These are phyloP conservation scores for Sarocladium strictum DNA, from an alignment of 2,329 filamentous ascomycete species.

Conservation along the genomic window DNA sequence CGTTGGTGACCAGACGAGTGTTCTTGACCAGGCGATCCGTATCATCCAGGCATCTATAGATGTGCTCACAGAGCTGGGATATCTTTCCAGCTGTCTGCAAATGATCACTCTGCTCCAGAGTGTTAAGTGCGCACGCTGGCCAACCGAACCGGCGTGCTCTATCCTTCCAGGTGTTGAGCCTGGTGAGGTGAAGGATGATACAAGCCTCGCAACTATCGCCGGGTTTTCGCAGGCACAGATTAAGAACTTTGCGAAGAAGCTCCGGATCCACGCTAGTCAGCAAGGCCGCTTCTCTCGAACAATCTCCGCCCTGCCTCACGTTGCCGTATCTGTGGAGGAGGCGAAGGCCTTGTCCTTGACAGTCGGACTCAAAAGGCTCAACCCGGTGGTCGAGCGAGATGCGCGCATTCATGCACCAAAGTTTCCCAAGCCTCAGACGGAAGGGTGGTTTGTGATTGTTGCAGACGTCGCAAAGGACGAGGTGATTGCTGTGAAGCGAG, in stretches of 20 bases:
- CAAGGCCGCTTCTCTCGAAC: constrained; percentile 50
- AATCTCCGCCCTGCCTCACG: constrained; percentile 60
- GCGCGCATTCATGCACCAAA: constrained; percentile 77
- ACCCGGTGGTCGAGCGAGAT: constrained; percentile 58
- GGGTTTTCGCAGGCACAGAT: constrained; percentile 27
- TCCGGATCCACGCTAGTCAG: constrained; percentile 41
- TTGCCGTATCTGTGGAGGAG: constrained; percentile 56
- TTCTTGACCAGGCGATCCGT: constrained; percentile 93
- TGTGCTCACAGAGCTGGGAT: constrained; percentile 83
- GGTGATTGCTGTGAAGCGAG: constrained; percentile 77
- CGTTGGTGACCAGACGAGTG: constrained; percentile 83
- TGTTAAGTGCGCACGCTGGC: constrained; percentile 91
- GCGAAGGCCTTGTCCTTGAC: constrained; percentile 58
- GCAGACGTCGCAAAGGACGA: constrained; percentile 64
- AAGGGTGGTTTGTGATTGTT: constrained; percentile 85
- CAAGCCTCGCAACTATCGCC: constrained; percentile 37
- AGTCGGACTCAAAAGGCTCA: constrained; percentile 60
- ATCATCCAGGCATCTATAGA: constrained; percentile 95
- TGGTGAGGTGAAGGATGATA: constrained; percentile 34
- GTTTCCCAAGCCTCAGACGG: constrained; percentile 91
- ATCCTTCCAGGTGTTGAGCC: constrained; percentile 69
- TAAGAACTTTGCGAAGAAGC: constrained; percentile 40
- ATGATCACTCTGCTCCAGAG: constrained; percentile 86
- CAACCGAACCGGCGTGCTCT: constrained; percentile 68
- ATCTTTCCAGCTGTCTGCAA: constrained; percentile 67